phyloP scores from a whole-genome alignment of 2,329 filamentous ascomycete species.

The Calycina herbarum region DNA sequence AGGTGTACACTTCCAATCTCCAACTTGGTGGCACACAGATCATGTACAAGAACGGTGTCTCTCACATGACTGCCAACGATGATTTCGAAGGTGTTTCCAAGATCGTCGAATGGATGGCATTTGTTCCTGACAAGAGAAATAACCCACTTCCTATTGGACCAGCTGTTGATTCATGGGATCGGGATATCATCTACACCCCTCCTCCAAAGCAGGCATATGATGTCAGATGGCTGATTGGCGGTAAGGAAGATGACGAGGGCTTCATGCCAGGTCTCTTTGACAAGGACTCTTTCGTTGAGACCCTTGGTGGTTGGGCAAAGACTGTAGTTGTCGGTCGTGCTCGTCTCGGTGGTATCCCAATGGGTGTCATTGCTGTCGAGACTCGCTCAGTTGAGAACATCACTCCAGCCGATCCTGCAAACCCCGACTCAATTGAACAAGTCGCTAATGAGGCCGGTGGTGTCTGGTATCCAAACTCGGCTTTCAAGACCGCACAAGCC shows the following conservation, averaged over 20 bases:
- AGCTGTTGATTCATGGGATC: slow-evolving; percentile 84
- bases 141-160: slow-evolving; percentile 90
- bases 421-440: slow-evolving; percentile 97
- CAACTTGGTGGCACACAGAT: slow-evolving; percentile 99
- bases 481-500: slow-evolving; percentile 98
- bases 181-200: slow-evolving; percentile 80
- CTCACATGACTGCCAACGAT: slow-evolving; percentile 96
- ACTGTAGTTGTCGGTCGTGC: slow-evolving; percentile 97
- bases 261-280: slow-evolving; percentile 94
- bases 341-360: slow-evolving; percentile 92
- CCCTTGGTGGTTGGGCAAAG: slow-evolving; percentile 93
- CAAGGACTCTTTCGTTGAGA: slow-evolving; percentile 93
- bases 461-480: slow-evolving; percentile 99
- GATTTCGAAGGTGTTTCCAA: slow-evolving; percentile 97
- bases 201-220: slow-evolving; percentile 83
- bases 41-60: slow-evolving; percentile 99
- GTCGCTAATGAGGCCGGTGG: slow-evolving; percentile 93
- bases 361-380: slow-evolving; percentile 98
- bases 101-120: slow-evolving; percentile 98
- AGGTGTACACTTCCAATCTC: slow-evolving; percentile 98
- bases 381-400: slow-evolving; percentile 95
- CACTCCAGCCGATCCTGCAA: slow-evolving; percentile 93
- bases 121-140: slow-evolving; percentile 92
- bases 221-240: slow-evolving; percentile 88
- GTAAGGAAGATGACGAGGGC: slow-evolving; percentile 75